Percentiles rank a stretch among this genome's conserved stretches.
These are phyloP conservation scores for Sporothrix euskadiensis DNA, from an alignment of 2,329 filamentous ascomycete species.

Conservation along the genomic window DNA sequence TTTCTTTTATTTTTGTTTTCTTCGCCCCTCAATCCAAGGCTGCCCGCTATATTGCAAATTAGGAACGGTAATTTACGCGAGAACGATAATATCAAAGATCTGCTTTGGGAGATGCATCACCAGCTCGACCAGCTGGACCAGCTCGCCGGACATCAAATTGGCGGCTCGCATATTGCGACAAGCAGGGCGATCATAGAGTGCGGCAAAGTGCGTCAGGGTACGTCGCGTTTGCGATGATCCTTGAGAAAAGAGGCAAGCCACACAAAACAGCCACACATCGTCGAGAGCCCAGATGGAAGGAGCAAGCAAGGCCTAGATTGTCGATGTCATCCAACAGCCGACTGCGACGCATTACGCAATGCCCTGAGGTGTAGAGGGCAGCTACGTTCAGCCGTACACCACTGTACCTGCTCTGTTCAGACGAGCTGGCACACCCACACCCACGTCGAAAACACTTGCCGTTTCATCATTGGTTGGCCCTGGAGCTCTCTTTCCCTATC, in stretches of 20 bases:
- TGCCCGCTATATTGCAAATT: background rate
- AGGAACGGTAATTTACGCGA: background rate
- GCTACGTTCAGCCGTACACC: background rate
- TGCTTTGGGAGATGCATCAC: background rate
- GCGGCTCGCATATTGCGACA: background rate
- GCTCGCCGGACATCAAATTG: background rate
- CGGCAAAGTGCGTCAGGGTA: background rate
- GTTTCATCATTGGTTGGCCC: conserved; percentile 17
- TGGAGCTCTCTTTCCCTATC: conserved; percentile 8
- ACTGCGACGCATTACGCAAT: background rate
- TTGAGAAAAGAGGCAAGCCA: conserved; percentile 7
- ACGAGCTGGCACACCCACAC: conserved; percentile 3
- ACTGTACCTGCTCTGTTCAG: conserved; percentile 2
- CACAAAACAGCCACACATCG: conserved; percentile 10
- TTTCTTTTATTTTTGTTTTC: background rate
- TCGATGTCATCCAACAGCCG: background rate
- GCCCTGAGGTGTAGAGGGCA: background rate
- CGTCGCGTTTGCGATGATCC: background rate
- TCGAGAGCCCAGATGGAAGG: background rate
- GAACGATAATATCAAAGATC: background rate
- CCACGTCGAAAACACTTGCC: conserved; percentile 5
- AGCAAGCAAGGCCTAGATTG: background rate
- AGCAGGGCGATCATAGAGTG: background rate
- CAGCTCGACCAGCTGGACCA: no score
- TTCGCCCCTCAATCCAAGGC: background rate